A percentile compares a stretch with the other conserved stretches of the same genome.
These are phyloP conservation scores for Chaetomium cochliodes DNA, from an alignment of 495 filamentous ascomycete species.

Conservation along the genomic window DNA sequence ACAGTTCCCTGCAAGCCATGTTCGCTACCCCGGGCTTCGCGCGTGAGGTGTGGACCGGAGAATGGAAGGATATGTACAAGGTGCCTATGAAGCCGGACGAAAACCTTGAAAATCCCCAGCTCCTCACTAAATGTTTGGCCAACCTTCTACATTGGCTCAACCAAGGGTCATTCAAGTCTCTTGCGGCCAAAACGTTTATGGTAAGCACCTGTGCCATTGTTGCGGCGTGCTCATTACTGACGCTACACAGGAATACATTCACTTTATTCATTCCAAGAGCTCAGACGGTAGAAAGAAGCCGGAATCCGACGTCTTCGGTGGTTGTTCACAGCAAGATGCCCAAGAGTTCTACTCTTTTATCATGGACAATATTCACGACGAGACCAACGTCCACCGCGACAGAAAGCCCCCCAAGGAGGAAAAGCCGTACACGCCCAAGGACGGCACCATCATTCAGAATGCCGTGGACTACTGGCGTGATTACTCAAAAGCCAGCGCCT, in stretches of 20 bases:
- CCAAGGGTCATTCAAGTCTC: constrained; percentile 58
- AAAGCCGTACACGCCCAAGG: constrained; percentile 24
- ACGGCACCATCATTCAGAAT: constrained; percentile 28
- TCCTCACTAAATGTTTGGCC: constrained; percentile 72
- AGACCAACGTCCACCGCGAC: constrained; percentile 41
- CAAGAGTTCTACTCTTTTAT: constrained; percentile 46
- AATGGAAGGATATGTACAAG: constrained; percentile 51
- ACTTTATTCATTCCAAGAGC: constrained; percentile 34
- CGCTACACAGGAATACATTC: constrained; percentile 41
- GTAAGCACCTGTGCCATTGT: constrained; percentile 40
- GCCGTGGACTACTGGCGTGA: constrained; percentile 35
- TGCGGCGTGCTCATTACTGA: constrained; percentile 25
- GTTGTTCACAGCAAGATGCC: constrained; percentile 43
- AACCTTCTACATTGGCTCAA: constrained; percentile 68
- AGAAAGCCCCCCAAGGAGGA: constrained; percentile 20
- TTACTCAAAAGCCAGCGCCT: constrained; percentile 27
- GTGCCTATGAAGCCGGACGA: constrained; percentile 55
- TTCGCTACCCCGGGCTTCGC: constrained; percentile 71
- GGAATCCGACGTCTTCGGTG: constrained; percentile 35
- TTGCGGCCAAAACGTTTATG: constrained; percentile 62
- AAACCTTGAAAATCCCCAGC: constrained; percentile 70
- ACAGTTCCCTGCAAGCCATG: constrained; percentile 79
- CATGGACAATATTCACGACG: constrained; percentile 41
- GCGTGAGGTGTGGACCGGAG: constrained; percentile 59
- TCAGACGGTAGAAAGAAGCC: constrained; percentile 11